phyloP scores from a whole-genome alignment of 805 yeast species.

The Metschnikowia santaceciliae region DNA sequence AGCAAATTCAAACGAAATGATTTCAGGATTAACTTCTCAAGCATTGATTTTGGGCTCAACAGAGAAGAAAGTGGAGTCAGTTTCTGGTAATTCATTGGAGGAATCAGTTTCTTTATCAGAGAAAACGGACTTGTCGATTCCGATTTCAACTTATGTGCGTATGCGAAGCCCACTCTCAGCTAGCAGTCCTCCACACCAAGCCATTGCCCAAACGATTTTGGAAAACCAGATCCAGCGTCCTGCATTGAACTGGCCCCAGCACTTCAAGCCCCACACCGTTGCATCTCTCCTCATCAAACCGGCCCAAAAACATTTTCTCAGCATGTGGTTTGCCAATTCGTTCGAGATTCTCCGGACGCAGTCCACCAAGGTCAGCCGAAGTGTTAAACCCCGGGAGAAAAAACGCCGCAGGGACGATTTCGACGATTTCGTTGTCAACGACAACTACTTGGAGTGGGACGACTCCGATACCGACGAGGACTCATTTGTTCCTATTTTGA shows the following conservation, averaged over 20 bases:
- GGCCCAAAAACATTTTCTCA: conserved; percentile 21
- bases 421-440: conserved; percentile 38
- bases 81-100: too few relatives aligned
- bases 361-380: conserved; percentile 31
- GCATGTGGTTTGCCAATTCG: conserved; percentile 39
- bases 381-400: conserved; percentile 23
- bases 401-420: conserved; percentile 25
- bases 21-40: too few relatives aligned
- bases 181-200: background rate
- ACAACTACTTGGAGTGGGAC: conserved; percentile 16
- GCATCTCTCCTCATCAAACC: conserved; percentile 32
- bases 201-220: background rate
- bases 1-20: too few relatives aligned
- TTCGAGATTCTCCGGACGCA: conserved; percentile 31
- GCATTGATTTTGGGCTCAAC: too few relatives aligned
- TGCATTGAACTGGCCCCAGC: conserved; percentile 25
- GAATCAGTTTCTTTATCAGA: too few relatives aligned
- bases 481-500: conserved; percentile 56
- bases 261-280: conserved; percentile 37
- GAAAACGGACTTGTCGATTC: too few relatives aligned
- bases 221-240: background rate
- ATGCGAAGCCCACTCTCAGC: background rate
- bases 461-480: conserved; percentile 31
- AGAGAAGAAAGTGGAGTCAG: too few relatives aligned
- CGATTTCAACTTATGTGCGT: background rate